Evolutionary conservation across 169 alveolate genomes (phyloP), one percentile per base, ranked within the genome.

Genomic region (Plasmodium relictum): DNA sequence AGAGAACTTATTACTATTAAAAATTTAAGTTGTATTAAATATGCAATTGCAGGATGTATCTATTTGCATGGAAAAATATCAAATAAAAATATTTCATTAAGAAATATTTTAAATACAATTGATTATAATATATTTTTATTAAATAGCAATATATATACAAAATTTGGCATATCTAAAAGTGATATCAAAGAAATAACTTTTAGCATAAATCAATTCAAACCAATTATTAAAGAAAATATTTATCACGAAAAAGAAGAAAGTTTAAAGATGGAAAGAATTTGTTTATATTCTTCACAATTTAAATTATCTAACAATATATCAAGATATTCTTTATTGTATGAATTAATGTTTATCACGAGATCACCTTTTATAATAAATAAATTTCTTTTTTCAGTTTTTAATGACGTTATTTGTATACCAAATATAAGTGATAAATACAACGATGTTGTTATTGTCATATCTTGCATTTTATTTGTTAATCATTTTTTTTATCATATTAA

Each of bases 311-410:
- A 71, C 44, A 80, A 61, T 61, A 80, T 80, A 9, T 42, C 44
- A 3, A 80, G 52, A 54, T 80, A 80, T 41, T 22, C 90, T 52
- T 41, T 80, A 66, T 50, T 80, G 10, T 66, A 66, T 44, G 90
- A 80, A 80, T 52, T 80, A 45, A 80, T 80, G 80, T 66, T 80
- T 68, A 80, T 80, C 22, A 80, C 90, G 6, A 80, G 90, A 18
- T 80, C 90, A 2, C 90, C 90, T 54, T 80, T 37, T 70, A 80
- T 80, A 16, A 70, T 80, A 24, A 80, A 80, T 31, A 80, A 80
- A 31, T 80, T 80, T 44, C 68, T 80, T 7, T 52, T 66, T 50
- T 80, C 90, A n/a, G 90, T 80, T 66, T 80, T 80, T 41, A 80
- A 80, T 80, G 90, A 80, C 10, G 71, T 68, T 8, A 7, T 80